These are phyloP conservation scores for Inga laurina DNA, from an alignment of 306 rosid species.

Conservation along the genomic window DNA sequence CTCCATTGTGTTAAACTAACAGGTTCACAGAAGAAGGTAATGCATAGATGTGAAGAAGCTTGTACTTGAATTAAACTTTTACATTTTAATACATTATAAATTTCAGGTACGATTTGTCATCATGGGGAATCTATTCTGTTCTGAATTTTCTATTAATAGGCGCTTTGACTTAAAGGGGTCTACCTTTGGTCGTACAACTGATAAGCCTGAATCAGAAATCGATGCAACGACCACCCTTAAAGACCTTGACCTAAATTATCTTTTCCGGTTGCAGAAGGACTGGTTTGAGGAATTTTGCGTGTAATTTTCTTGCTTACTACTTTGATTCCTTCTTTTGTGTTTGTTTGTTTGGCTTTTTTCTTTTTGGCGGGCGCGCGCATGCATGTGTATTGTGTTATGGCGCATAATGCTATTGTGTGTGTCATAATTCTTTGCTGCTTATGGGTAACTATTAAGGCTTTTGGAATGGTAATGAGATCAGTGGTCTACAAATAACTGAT, in stretches of 20 bases:
- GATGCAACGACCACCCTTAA: slow-evolving; percentile 94
- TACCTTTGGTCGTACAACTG: slow-evolving; percentile 86
- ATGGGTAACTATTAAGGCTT: background rate
- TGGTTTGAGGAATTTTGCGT: slow-evolving; percentile 91
- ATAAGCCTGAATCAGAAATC: slow-evolving; percentile 78
- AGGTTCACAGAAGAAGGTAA: slow-evolving; percentile 94
- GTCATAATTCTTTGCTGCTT: slow-evolving; percentile 4
- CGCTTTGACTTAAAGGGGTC: slow-evolving; percentile 98
- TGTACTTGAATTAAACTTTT: background rate
- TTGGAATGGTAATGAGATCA: slow-evolving; percentile 13
- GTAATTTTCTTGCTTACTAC: slow-evolving; percentile 62
- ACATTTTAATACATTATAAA: slow-evolving; percentile 28
- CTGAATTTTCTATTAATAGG: slow-evolving; percentile 72
- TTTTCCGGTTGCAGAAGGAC: slow-evolving; percentile 73
- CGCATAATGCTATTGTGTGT: background rate
- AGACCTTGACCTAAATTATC: slow-evolving; percentile 90
- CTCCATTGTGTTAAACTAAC: slow-evolving; percentile 92
- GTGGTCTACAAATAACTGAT: background rate
- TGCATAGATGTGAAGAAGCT: slow-evolving; percentile 14
- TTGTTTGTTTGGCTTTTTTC: background rate
- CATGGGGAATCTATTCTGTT: slow-evolving; percentile 96
- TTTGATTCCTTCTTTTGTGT: slow-evolving; percentile 20
- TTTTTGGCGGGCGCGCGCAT: background rate
- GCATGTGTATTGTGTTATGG: background rate
- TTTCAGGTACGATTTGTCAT: slow-evolving; percentile 94